Evolutionary conservation across 1,139 yeast genomes (phyloP).

Genomic region (Zygosaccharomyces pseudobailii): DNA sequence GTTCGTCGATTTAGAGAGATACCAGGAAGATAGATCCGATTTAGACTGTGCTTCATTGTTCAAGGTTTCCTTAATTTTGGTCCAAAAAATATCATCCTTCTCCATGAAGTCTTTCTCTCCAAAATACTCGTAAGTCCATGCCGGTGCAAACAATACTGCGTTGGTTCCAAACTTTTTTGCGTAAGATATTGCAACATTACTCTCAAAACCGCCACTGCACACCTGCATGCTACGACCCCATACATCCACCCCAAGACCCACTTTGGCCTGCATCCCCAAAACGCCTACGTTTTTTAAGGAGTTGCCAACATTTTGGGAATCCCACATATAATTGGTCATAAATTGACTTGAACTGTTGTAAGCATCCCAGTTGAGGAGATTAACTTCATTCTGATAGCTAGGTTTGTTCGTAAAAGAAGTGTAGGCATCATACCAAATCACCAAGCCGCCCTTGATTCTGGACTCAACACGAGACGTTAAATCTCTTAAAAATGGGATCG

Average conservation of each 20-base stretch:
- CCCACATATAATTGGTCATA: constrained; percentile 42
- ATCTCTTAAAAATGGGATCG: constrained; percentile 31
- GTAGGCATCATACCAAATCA: constrained; percentile 41
- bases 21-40: constrained; percentile 19
- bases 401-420: constrained; percentile 31
- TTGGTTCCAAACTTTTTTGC: constrained; percentile 35
- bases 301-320: constrained; percentile 29
- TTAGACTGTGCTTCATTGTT: constrained; percentile 19
- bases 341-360: constrained; percentile 33
- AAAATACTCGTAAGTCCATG: constrained; percentile 40
- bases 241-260: constrained; percentile 39
- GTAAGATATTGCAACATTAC: constrained; percentile 33
- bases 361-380: constrained; percentile 34
- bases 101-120: constrained; percentile 24
- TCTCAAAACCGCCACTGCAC: constrained; percentile 39
- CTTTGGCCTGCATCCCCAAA: constrained; percentile 32
- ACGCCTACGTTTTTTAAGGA: constrained; percentile 36
- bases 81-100: constrained; percentile 38
- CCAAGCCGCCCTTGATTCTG: constrained; percentile 20
- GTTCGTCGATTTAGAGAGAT: constrained; percentile 11
- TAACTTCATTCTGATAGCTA: constrained; percentile 38
- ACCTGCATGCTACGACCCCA: constrained; percentile 40
- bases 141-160: constrained; percentile 40
- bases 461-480: constrained; percentile 31
- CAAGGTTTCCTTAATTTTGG: constrained; percentile 15